phyloP scores from a whole-genome alignment of 2,329 filamentous ascomycete species.

The Tolypocladium pustulatum region DNA sequence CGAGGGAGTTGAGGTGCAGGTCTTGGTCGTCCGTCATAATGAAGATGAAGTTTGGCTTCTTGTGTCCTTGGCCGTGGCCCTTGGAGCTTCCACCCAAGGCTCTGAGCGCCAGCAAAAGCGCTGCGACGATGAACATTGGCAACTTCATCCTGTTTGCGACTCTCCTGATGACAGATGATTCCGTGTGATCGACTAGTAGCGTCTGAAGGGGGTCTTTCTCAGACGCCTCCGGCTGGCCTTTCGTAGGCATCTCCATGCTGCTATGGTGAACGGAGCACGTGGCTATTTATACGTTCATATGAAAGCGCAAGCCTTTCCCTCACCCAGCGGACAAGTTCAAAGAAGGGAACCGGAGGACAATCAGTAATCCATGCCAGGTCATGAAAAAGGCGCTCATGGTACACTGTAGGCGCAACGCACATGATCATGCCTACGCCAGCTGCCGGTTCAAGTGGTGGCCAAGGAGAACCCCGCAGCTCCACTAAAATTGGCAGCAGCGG shows the following conservation, averaged over 20 bases:
- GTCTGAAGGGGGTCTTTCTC: not conserved
- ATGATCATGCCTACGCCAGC: not conserved
- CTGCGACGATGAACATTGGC: not conserved
- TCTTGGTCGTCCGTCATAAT: slow-evolving; percentile 62
- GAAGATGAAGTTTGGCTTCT: slow-evolving; percentile 48
- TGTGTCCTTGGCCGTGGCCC: not conserved
- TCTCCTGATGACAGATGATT: not conserved
- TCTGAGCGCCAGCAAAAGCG: not conserved
- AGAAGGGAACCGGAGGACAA: not conserved
- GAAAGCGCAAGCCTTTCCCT: no score
- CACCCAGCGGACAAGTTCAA: not conserved
- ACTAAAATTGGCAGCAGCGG: not conserved
- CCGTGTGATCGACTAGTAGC: not conserved
- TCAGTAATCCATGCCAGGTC: not conserved
- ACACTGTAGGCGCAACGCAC: not conserved
- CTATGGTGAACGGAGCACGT: not conserved
- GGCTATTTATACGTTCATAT: not conserved
- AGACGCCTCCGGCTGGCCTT: not conserved
- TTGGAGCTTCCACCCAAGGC: not conserved
- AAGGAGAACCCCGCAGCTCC: not conserved
- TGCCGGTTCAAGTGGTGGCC: not conserved
- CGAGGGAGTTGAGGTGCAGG: slow-evolving; percentile 46
- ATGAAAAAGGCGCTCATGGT: not conserved
- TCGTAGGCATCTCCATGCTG: not conserved
- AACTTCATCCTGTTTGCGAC: not conserved